phyloP scores from a whole-genome alignment of 164 flowering plant genomes.

The Cinnamomum chago region DNA sequence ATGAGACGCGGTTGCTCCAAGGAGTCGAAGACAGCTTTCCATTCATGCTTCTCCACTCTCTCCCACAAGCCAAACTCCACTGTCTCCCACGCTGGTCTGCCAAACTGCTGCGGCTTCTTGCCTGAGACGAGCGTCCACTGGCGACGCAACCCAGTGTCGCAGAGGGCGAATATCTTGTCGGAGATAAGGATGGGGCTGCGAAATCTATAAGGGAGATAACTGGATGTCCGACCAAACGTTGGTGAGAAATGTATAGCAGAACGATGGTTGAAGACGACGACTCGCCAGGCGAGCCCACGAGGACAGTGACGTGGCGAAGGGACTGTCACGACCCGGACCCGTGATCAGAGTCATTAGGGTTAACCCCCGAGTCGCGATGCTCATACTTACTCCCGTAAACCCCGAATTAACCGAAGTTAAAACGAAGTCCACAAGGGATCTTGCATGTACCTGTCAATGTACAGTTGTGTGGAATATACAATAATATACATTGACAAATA shows the following conservation, averaged over 20 bases:
- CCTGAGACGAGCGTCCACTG: constrained; percentile 69
- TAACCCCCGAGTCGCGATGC: too few relatives aligned
- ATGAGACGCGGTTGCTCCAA: constrained; percentile 74
- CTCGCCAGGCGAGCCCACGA: constrained; percentile 45
- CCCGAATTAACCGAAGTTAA: too few relatives aligned
- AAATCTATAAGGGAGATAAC: constrained; percentile 73
- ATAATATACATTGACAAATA: too few relatives aligned
- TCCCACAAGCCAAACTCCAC: constrained; percentile 32
- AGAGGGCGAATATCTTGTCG: constrained; percentile 51
- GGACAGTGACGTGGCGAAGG: constrained; percentile 19
- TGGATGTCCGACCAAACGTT: constrained; percentile 53
- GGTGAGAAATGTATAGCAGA: constrained; percentile 55
- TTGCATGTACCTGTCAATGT: too few relatives aligned
- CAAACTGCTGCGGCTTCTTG: constrained; percentile 25
- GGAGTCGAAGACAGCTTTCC: constrained; percentile 87
- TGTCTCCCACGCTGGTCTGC: constrained; percentile 1
- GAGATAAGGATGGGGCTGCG: constrained; percentile 66
- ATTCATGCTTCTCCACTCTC: constrained; percentile 59
- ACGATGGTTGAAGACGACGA: constrained; percentile 71
- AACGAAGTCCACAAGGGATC: too few relatives aligned
- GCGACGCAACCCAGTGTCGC: constrained; percentile 78
- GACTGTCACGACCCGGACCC: too few relatives aligned
- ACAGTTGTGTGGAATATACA: too few relatives aligned
- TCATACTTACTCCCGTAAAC: too few relatives aligned
- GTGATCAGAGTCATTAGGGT: too few relatives aligned